Conservation (phyloP, 1,284 basidiomycete genomes). For the Naganishia albida region DNA sequence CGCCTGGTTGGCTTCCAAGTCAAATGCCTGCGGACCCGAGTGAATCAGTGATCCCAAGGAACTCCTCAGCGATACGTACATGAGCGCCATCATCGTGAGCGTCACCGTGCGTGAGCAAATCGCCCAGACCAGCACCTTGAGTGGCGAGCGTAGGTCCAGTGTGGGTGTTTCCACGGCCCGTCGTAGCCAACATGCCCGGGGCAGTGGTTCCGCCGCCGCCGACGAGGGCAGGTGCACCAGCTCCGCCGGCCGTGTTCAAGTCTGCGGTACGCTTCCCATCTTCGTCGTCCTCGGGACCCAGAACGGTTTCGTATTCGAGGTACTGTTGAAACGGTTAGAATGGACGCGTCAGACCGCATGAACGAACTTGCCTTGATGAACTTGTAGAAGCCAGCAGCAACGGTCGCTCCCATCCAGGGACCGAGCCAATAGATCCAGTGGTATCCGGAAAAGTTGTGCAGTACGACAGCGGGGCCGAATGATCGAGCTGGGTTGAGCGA, state of each 20-base stretch:
- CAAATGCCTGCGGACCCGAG: constrained; percentile 38
- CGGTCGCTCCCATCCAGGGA: constrained; percentile 62
- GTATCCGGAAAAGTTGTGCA: constrained; percentile 58
- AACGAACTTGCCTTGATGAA: constrained; percentile 58
- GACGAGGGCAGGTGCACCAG: constrained; percentile 14
- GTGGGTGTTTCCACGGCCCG: constrained; percentile 17
- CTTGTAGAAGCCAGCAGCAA: constrained; percentile 63
- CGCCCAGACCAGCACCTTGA: constrained; percentile 45
- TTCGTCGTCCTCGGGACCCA: constrained; percentile 43
- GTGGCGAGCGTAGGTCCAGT: constrained; percentile 35
- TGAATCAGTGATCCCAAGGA: not conserved
- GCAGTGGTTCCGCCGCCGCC: not conserved
- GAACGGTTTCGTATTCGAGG: constrained; percentile 51
- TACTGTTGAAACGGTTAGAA: constrained; percentile 33
- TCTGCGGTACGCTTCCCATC: constrained; percentile 22
- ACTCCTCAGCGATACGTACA: not conserved
- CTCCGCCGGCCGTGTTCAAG: constrained; percentile 15
- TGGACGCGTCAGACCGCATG: too few species aligned
- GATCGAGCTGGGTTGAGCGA: constrained; percentile 60
- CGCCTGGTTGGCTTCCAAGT: constrained; percentile 37
- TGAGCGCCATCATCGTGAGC: constrained; percentile 34
- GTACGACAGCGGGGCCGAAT: constrained; percentile 72
- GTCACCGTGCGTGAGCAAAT: constrained; percentile 42
- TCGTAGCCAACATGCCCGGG: constrained; percentile 10
- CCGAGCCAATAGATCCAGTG: constrained; percentile 67